A percentile compares a stretch with the other conserved stretches of the same genome.
Evolutionary conservation across 1,139 yeast genomes (phyloP).

Genomic region (Casaregolazyma suthepensis): DNA sequence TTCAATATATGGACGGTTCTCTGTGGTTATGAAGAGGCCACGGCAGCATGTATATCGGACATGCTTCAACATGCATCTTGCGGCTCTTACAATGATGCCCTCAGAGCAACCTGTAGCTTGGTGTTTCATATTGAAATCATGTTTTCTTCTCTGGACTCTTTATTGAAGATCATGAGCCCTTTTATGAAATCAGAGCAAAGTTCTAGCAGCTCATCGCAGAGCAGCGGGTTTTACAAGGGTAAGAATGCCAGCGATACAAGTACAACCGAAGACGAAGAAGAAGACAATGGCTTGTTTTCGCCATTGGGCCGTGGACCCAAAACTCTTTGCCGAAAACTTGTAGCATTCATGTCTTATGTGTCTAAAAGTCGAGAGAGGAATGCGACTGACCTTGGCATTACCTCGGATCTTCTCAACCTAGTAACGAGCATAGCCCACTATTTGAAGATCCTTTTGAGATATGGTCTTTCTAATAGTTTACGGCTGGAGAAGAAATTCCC

Average conservation of each 20-base stretch:
- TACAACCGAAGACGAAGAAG: slow-evolving; percentile 9
- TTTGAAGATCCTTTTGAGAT: slow-evolving; percentile 73
- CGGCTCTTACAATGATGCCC: slow-evolving; percentile 65
- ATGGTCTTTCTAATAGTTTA: slow-evolving; percentile 71
- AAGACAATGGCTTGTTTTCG: slow-evolving; percentile 16
- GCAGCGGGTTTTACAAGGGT: slow-evolving; percentile 9
- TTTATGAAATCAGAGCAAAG: slow-evolving; percentile 13
- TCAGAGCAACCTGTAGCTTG: slow-evolving; percentile 65
- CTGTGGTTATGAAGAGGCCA: slow-evolving; percentile 85
- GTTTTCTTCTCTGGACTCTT: slow-evolving; percentile 66
- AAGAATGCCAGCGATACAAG: slow-evolving; percentile 11
- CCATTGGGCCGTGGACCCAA: slow-evolving; percentile 72
- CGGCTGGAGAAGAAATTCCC: slow-evolving; percentile 55
- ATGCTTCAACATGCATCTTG: slow-evolving; percentile 84
- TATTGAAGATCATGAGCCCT: slow-evolving; percentile 25
- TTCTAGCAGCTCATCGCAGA: neutral
- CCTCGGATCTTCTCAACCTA: slow-evolving; percentile 67
- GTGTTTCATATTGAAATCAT: slow-evolving; percentile 70
- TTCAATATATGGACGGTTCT: slow-evolving; percentile 82
- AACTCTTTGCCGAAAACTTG: slow-evolving; percentile 52
- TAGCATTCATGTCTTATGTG: slow-evolving; percentile 37
- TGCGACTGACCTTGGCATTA: slow-evolving; percentile 25
- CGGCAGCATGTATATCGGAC: slow-evolving; percentile 86
- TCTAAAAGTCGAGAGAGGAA: slow-evolving; percentile 32
- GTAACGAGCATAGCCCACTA: slow-evolving; percentile 94